These are phyloP conservation scores for Hemisphaericaspora xylofermentans DNA, from an alignment of 1,139 yeast species.

Conservation along the genomic window DNA sequence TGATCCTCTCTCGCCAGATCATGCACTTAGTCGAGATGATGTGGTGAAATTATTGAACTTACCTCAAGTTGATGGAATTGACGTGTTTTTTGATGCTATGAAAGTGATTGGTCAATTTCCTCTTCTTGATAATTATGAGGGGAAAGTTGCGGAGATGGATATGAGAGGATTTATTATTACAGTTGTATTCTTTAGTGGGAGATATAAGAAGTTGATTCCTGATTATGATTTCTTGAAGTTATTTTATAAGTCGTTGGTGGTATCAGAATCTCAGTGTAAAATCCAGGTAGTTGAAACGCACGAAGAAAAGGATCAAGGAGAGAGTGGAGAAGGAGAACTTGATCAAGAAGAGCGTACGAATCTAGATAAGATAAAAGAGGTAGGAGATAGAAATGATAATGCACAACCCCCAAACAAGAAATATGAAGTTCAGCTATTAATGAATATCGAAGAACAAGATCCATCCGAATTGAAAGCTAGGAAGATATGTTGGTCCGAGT, in stretches of 20 bases:
- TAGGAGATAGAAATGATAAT: background rate
- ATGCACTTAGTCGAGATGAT: conserved; percentile 10
- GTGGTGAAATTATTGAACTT: conserved; percentile 7
- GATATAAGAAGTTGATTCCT: conserved; percentile 22
- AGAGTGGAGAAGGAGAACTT: background rate
- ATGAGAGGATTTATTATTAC: conserved; percentile 27
- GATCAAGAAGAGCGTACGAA: no score
- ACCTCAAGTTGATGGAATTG: background rate
- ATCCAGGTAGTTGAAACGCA: background rate
- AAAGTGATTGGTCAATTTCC: conserved; percentile 33
- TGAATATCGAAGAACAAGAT: conserved; percentile 14
- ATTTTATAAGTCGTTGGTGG: conserved; percentile 25
- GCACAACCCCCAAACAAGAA: background rate
- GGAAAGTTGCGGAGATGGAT: conserved; percentile 16
- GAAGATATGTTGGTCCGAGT: conserved; percentile 25
- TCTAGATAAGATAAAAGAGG: background rate
- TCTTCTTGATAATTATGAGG: conserved; percentile 23
- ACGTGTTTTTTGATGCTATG: conserved; percentile 24
- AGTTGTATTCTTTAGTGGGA: conserved; percentile 26
- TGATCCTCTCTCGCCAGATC: conserved; percentile 1
- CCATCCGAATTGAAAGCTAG: conserved; percentile 15
- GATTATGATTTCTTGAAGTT: conserved; percentile 26
- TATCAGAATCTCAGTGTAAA: conserved; percentile 1
- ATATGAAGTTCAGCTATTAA: conserved; percentile 7
- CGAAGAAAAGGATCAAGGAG: conserved; percentile 3